A percentile compares a stretch with the other conserved stretches of the same genome.
These are phyloP conservation scores for Apiospora aurea DNA, from an alignment of 2,329 filamentous ascomycete species.

Conservation along the genomic window DNA sequence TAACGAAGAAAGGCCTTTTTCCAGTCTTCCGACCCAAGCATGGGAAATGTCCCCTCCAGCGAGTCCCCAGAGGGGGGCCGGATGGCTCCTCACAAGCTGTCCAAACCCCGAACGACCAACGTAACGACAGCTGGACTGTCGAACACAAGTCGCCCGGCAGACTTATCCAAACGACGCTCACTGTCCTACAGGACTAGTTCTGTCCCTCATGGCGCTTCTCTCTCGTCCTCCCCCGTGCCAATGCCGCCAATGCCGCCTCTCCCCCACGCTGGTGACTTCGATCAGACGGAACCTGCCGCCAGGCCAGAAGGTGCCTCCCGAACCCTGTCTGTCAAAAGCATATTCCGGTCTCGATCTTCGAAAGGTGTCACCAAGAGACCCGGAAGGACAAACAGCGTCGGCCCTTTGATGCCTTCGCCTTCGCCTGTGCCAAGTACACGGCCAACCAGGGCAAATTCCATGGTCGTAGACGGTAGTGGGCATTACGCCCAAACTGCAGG, in stretches of 20 bases:
- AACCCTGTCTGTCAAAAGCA: slow-evolving; percentile 36
- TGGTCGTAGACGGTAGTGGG: slow-evolving; percentile 34
- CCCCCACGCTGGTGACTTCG: slow-evolving; percentile 25
- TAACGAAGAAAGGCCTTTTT: slow-evolving; percentile 5
- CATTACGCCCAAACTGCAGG: slow-evolving; percentile 8
- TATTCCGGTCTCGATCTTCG: slow-evolving; percentile 48
- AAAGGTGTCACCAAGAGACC: slow-evolving; percentile 34
- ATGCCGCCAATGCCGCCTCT: slow-evolving; percentile 33
- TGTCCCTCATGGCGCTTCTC: slow-evolving; percentile 33
- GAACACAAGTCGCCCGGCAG: slow-evolving; percentile 42
- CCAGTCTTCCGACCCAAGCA: slow-evolving; percentile 34
- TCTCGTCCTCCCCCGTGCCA: slow-evolving; percentile 30
- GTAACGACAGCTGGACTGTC: slow-evolving; percentile 51
- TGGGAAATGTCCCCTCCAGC: slow-evolving; percentile 60
- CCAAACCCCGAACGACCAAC: slow-evolving; percentile 55
- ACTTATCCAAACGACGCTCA: slow-evolving; percentile 41
- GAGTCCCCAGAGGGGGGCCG: slow-evolving; percentile 48
- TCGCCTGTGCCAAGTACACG: slow-evolving; percentile 33
- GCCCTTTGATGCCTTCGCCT: slow-evolving; percentile 31
- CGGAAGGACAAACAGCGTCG: slow-evolving; percentile 40
- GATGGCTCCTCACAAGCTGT: slow-evolving; percentile 55
- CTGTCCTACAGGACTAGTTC: slow-evolving; percentile 40
- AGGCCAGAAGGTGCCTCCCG: slow-evolving; percentile 29
- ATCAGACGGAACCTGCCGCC: slow-evolving; percentile 22
- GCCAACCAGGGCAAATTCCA: slow-evolving; percentile 42